Conservation (phyloP, 129 eudicot species). For the Flaveria linearis region DNA sequence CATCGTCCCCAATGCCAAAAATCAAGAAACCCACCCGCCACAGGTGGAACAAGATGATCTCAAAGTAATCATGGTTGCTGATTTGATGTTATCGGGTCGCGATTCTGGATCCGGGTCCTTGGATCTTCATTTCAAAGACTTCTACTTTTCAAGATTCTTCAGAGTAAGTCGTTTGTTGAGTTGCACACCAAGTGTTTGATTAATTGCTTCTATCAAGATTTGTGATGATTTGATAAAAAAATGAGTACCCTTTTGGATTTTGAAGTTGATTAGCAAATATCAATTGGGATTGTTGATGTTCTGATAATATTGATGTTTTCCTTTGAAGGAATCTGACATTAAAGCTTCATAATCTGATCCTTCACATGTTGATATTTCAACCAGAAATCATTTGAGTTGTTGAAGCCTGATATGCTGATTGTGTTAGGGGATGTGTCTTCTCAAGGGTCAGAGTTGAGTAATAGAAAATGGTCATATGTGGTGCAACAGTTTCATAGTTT, state of each 20-base stretch:
- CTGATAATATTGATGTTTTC: slow-evolving; percentile 24
- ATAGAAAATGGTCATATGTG: slow-evolving; percentile 51
- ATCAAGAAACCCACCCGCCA: slow-evolving; percentile 2
- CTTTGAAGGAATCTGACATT: slow-evolving; percentile 28
- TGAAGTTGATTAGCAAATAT: slow-evolving; percentile 4
- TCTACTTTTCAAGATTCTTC: slow-evolving; percentile 55
- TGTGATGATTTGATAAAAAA: not conserved
- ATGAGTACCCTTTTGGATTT: not conserved
- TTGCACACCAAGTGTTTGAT: not conserved
- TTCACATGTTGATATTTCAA: slow-evolving; percentile 45
- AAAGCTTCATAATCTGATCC: slow-evolving; percentile 38
- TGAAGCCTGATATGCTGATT: slow-evolving; percentile 75
- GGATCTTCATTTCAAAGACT: slow-evolving; percentile 47
- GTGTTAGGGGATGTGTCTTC: slow-evolving; percentile 66
- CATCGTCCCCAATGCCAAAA: slow-evolving; percentile 29
- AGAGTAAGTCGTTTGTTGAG: slow-evolving; percentile 31
- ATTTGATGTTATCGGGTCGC: slow-evolving; percentile 45
- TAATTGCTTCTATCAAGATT: not conserved
- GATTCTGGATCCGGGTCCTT: slow-evolving; percentile 33
- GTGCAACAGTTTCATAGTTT: slow-evolving; percentile 46
- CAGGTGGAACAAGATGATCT: slow-evolving; percentile 31
- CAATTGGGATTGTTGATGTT: not conserved
- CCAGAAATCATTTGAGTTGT: slow-evolving; percentile 65
- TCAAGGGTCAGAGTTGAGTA: slow-evolving; percentile 45
- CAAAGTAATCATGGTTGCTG: slow-evolving; percentile 53